Evolutionary conservation across 169 alveolate genomes (phyloP).

Genomic region (Theileria orientalis): DNA sequence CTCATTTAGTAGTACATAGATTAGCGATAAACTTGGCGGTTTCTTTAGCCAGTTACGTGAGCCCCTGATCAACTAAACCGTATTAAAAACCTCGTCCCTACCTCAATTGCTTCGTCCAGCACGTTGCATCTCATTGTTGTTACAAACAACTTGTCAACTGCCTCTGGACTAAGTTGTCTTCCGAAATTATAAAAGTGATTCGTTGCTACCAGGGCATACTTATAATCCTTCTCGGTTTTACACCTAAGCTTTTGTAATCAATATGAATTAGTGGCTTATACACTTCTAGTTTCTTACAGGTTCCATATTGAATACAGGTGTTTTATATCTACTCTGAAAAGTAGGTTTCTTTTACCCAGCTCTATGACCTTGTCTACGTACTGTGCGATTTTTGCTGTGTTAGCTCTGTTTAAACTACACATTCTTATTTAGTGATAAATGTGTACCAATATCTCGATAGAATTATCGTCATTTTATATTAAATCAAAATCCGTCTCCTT

Average conservation of each 20-base stretch:
- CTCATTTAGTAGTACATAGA: slow-evolving; percentile 26
- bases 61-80: slow-evolving; percentile 37
- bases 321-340: slow-evolving; percentile 49
- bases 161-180: slow-evolving; percentile 60
- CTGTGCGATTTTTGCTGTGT: slow-evolving; percentile 43
- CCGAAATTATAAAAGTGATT: slow-evolving; percentile 67
- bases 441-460: background rate
- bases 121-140: slow-evolving; percentile 49
- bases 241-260: slow-evolving; percentile 14
- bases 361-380: slow-evolving; percentile 62
- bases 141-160: slow-evolving; percentile 43
- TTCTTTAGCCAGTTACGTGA: slow-evolving; percentile 48
- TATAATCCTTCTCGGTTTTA: slow-evolving; percentile 50
- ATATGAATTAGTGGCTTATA: background rate
- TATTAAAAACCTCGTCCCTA: background rate
- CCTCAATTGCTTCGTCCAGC: slow-evolving; percentile 48
- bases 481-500: slow-evolving; percentile 3
- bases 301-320: slow-evolving; percentile 59
- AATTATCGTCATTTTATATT: background rate
- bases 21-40: slow-evolving; percentile 46
- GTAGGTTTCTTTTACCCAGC: slow-evolving; percentile 57
- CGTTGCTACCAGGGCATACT: slow-evolving; percentile 40
- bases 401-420: slow-evolving; percentile 42
- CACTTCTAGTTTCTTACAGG: slow-evolving; percentile 22
- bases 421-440: background rate